A percentile compares a stretch with the other conserved stretches of the same genome.
phyloP scores from a whole-genome alignment of 2,329 filamentous ascomycete genomes.

The Trichophyton rubrum region DNA sequence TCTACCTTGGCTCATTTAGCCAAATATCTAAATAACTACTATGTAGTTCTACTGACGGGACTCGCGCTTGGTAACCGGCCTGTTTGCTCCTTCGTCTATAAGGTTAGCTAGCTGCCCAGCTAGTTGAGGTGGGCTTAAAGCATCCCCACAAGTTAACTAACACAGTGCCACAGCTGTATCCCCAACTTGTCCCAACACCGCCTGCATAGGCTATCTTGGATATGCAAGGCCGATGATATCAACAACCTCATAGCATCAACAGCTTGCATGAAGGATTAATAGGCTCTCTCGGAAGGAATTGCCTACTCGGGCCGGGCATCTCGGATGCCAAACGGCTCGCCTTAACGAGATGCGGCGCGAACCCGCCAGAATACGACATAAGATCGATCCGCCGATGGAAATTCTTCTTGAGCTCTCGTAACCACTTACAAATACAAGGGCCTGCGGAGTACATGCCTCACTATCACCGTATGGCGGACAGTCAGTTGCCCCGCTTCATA shows the following conservation, averaged over 20 bases:
- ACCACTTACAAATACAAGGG: neutral
- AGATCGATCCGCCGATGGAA: too few relatives aligned
- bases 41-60: too few relatives aligned
- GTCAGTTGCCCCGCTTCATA: conserved; percentile 2
- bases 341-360: neutral
- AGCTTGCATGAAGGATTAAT: neutral
- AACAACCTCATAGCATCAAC: too few relatives aligned
- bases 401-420: neutral
- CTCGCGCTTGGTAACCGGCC: neutral
- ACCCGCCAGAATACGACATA: neutral
- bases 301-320: neutral
- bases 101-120: too few relatives aligned
- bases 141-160: neutral
- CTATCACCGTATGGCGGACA: neutral
- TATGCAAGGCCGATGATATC: neutral
- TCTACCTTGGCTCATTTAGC: too few relatives aligned
- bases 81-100: neutral
- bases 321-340: neutral
- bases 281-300: neutral
- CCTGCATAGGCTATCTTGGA: neutral
- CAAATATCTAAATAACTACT: neutral
- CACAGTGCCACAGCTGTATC: neutral
- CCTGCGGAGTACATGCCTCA: neutral
- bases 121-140: too few relatives aligned
- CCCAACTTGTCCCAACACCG: neutral